Conservation (phyloP, 495 filamentous ascomycete species). For the Trichocladium antarcticum region DNA sequence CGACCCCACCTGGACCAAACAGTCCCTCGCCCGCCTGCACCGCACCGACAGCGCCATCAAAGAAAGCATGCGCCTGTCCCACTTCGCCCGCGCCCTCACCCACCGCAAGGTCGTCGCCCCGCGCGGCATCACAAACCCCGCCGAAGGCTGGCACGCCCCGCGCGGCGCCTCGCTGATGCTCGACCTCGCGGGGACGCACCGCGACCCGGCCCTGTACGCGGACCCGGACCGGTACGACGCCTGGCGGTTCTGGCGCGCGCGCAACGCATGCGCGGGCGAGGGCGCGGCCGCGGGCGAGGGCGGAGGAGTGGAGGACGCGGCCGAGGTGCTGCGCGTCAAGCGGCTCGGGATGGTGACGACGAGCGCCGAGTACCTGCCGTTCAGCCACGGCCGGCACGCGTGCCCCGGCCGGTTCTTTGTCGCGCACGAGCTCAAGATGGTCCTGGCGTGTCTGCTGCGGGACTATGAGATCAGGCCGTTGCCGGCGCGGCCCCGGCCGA, state of each 20-base stretch:
- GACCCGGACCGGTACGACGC: conserved; percentile 27
- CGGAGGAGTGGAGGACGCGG: conserved; percentile 6
- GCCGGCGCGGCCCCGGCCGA: conserved; percentile 14
- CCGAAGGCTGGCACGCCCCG: conserved; percentile 28
- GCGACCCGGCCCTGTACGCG: conserved; percentile 23
- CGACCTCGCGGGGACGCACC: conserved; percentile 24
- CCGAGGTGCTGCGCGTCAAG: conserved; percentile 20
- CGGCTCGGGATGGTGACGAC: conserved; percentile 30
- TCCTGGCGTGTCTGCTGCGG: conserved; percentile 28
- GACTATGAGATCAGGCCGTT: conserved; percentile 35
- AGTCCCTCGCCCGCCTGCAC: conserved; percentile 22
- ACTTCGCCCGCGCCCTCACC: conserved; percentile 21
- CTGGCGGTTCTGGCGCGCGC: conserved; percentile 21
- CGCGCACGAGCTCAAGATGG: conserved; percentile 34
- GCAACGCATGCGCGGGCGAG: conserved; percentile 27
- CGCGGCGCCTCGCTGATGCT: conserved; percentile 24
- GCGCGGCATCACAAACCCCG: conserved; percentile 25
- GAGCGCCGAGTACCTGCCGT: conserved; percentile 24
- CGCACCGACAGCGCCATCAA: conserved; percentile 28
- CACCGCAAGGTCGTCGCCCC: conserved; percentile 28
- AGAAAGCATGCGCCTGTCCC: conserved; percentile 28
- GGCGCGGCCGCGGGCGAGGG: conserved; percentile 6
- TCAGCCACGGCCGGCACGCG: conserved; percentile 31
- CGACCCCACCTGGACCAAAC: conserved; percentile 31
- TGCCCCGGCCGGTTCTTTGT: conserved; percentile 39